Percentiles rank a stretch among this genome's conserved stretches.
phyloP scores from a whole-genome alignment of 2,329 filamentous ascomycete genomes.

The Ilyonectria mors-panacis region DNA sequence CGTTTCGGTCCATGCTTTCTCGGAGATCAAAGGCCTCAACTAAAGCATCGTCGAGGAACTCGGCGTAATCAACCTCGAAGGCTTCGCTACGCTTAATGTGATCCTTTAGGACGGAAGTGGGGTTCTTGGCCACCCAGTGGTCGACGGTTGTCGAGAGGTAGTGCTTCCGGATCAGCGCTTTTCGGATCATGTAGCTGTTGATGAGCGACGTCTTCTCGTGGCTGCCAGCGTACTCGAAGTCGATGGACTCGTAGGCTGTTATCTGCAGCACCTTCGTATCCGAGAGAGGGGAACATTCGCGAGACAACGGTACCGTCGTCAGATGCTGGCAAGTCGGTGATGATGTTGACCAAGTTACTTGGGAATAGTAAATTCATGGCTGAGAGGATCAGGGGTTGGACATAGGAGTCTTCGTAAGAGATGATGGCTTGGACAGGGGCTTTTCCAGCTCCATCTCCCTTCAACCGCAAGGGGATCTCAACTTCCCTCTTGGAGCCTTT shows the following conservation, averaged over 20 bases:
- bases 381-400: constrained; percentile 85
- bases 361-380: constrained; percentile 78
- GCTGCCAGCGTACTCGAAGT: constrained; percentile 81
- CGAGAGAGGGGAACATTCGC: constrained; percentile 52
- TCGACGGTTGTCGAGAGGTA: constrained; percentile 88
- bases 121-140: constrained; percentile 89
- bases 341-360: constrained; percentile 66
- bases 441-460: constrained; percentile 30
- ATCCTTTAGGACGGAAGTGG: constrained; percentile 74
- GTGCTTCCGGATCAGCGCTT: constrained; percentile 96
- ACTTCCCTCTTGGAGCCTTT: constrained; percentile 34
- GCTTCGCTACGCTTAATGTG: constrained; percentile 85
- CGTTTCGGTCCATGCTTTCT: constrained; percentile 82
- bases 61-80: constrained; percentile 96
- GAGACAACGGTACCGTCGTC: constrained; percentile 55
- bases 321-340: constrained; percentile 59
- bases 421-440: constrained; percentile 74
- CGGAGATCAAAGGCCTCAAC: constrained; percentile 90
- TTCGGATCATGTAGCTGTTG: constrained; percentile 95
- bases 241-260: constrained; percentile 86
- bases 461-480: constrained; percentile 41
- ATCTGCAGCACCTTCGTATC: constrained; percentile 78
- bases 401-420: constrained; percentile 89
- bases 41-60: constrained; percentile 94
- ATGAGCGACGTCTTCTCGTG: constrained; percentile 76